These are phyloP conservation scores for Botryobasidium botryosum DNA, from an alignment of 768 basidiomycete genomes.

Conservation along the genomic window DNA sequence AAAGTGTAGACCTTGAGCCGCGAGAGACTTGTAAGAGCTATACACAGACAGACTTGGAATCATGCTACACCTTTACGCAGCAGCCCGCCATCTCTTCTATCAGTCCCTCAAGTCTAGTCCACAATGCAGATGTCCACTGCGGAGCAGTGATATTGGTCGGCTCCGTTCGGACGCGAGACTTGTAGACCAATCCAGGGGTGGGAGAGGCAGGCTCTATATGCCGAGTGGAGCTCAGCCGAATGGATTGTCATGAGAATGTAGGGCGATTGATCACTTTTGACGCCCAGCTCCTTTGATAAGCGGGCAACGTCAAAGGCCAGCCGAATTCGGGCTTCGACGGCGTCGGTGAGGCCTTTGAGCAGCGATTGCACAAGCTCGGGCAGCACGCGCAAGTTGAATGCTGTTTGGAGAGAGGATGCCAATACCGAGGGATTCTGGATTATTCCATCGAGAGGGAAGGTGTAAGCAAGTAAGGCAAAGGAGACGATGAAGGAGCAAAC, in stretches of 20 bases:
- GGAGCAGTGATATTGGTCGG: conserved; percentile 78
- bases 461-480: not conserved
- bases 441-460: not conserved
- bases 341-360: conserved; percentile 60
- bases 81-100: conserved; percentile 80
- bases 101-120: conserved; percentile 63
- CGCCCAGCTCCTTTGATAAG: conserved; percentile 65
- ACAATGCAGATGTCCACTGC: conserved; percentile 69
- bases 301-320: conserved; percentile 72
- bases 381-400: conserved; percentile 77
- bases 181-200: too few species aligned
- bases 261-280: too few species aligned
- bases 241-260: too few species aligned
- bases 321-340: conserved; percentile 66
- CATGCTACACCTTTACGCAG: conserved; percentile 61
- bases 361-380: conserved; percentile 70
- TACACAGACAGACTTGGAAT: not conserved
- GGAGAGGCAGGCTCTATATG: too few species aligned
- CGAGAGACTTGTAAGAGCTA: not conserved
- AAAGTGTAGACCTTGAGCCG: conserved; percentile 67
- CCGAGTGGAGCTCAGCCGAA: too few species aligned
- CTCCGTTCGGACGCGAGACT: conserved; percentile 74
- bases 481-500: conserved; percentile 29
- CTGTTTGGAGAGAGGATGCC: conserved; percentile 88
- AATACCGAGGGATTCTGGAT: conserved; percentile 74